Evolutionary conservation across 1,139 yeast species (phyloP).

Genomic region (Yamadazyma conglobata): DNA sequence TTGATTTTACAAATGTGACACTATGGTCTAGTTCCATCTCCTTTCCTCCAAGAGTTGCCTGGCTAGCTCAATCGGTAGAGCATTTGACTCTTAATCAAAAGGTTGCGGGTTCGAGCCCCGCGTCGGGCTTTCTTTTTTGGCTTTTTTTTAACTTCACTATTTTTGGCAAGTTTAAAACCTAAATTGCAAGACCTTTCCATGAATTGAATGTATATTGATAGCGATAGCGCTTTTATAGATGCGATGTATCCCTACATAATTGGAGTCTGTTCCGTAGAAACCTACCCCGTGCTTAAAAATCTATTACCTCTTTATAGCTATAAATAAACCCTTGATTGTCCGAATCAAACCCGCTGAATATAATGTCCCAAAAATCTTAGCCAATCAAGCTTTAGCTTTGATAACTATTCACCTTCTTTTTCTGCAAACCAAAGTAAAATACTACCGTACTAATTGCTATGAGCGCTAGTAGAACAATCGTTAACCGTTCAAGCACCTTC

Average conservation of each 20-base stretch:
- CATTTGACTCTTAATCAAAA: conserved; percentile 47
- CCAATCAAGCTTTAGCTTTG: no score
- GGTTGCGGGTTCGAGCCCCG: conserved; percentile 55
- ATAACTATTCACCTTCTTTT: conserved; percentile 24
- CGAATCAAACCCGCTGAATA: neutral
- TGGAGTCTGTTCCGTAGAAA: no score
- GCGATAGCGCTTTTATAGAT: no score
- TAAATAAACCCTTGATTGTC: neutral
- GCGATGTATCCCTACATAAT: no score
- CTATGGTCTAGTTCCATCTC: no score
- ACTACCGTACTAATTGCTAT: conserved; percentile 25
- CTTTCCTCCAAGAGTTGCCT: conserved; percentile 29
- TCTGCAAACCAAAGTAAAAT: conserved; percentile 27
- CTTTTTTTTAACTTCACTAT: conserved; percentile 3
- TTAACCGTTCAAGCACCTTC: conserved; percentile 17
- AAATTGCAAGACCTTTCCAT: no score
- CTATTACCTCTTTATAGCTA: no score
- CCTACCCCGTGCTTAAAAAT: no score
- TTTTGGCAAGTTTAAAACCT: no score
- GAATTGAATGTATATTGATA: no score
- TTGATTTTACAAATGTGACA: no score
- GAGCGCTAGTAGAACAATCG: conserved; percentile 18
- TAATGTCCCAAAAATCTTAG: no score
- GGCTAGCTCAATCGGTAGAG: conserved; percentile 49
- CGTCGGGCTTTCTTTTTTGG: conserved; percentile 35